A percentile compares a stretch with the other conserved stretches of the same genome.
Evolutionary conservation across 495 filamentous ascomycete genomes (phyloP).

Genomic region (Oleoguttula mirabilis): DNA sequence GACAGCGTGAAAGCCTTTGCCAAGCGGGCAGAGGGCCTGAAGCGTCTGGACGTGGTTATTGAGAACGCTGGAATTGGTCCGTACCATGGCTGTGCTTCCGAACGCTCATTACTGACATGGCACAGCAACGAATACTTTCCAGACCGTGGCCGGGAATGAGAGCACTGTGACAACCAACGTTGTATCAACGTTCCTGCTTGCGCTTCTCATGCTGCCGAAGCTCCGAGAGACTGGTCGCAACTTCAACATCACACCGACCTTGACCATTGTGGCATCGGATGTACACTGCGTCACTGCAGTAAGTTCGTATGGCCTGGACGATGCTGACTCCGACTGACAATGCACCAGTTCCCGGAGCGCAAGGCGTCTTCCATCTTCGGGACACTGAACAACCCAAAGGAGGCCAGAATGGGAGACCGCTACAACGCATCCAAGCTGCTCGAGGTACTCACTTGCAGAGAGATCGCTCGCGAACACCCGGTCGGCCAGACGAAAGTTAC

Average conservation of each 20-base stretch:
- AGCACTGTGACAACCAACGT: conserved; percentile 37
- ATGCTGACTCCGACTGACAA: neutral
- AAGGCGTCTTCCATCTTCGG: conserved; percentile 22
- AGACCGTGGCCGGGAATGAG: conserved; percentile 37
- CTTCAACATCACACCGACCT: conserved; percentile 22
- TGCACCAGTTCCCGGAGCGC: conserved; percentile 21
- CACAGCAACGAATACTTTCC: neutral
- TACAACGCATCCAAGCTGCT: conserved; percentile 28
- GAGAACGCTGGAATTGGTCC: conserved; percentile 37
- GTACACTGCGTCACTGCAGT: conserved; percentile 20
- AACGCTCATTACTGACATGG: too few relatives aligned
- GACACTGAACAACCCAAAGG: conserved; percentile 20
- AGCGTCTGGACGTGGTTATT: conserved; percentile 34
- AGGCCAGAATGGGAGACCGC: conserved; percentile 23
- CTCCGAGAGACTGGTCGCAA: conserved; percentile 22
- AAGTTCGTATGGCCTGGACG: neutral
- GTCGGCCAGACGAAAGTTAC: conserved; percentile 23
- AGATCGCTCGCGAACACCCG: conserved; percentile 19
- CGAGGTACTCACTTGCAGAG: conserved; percentile 20
- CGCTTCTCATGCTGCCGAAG: conserved; percentile 32
- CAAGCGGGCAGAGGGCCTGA: conserved; percentile 27
- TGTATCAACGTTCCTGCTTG: conserved; percentile 38
- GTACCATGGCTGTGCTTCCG: too few relatives aligned
- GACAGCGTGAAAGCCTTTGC: conserved; percentile 39
- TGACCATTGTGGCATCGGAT: conserved; percentile 26